phyloP scores from a whole-genome alignment of 345 rosid genomes.

The Balakata baccata region DNA sequence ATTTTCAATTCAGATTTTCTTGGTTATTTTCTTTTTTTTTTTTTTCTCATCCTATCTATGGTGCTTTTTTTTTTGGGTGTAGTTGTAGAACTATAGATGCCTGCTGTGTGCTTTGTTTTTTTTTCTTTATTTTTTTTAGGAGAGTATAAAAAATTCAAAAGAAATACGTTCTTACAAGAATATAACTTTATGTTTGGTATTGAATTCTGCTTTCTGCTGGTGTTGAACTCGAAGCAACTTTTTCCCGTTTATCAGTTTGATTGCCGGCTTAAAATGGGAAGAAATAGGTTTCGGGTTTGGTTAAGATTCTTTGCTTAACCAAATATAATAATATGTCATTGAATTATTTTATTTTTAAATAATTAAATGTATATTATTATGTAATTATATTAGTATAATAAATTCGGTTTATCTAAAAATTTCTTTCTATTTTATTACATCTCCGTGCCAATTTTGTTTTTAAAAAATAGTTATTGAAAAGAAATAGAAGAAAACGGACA shows the following conservation, averaged over 20 bases:
- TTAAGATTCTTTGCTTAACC: no score
- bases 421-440: no score
- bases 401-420: no score
- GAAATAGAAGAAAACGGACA: not conserved
- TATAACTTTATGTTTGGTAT: not conserved
- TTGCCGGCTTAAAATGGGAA: slow-evolving; percentile 25
- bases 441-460: no score
- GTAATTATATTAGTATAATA: no score
- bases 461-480: not conserved
- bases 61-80: not conserved
- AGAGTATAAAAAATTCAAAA: not conserved
- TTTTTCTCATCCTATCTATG: slow-evolving; percentile 6
- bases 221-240: slow-evolving; percentile 31
- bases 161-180: not conserved
- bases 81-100: slow-evolving; percentile 19
- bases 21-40: not conserved
- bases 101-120: not conserved
- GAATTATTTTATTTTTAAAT: no score
- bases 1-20: slow-evolving; percentile 23
- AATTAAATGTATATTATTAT: no score
- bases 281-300: slow-evolving; percentile 22
- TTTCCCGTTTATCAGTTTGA: slow-evolving; percentile 24
- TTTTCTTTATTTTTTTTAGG: not conserved
- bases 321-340: no score
- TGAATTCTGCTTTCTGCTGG: slow-evolving; percentile 23